Percentiles rank a stretch among this genome's conserved stretches.
Evolutionary conservation across 2,329 filamentous ascomycete genomes (phyloP).

Genomic region (Volutella citrinella): DNA sequence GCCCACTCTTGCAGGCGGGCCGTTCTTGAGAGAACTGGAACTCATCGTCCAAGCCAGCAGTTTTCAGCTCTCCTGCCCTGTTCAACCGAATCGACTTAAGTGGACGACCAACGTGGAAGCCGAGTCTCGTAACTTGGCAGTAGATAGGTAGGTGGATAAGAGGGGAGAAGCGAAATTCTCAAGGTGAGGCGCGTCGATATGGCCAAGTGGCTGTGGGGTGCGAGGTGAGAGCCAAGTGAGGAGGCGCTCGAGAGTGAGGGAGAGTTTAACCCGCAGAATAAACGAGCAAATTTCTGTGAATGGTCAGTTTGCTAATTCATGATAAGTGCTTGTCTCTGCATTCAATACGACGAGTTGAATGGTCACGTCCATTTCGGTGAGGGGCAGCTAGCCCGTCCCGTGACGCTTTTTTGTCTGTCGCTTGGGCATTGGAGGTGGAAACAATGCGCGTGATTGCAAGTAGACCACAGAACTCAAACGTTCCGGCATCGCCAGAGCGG

Average conservation of each 20-base stretch:
- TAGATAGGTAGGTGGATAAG: too few species aligned
- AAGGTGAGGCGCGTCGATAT: too few species aligned
- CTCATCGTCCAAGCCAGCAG: constrained; percentile 55
- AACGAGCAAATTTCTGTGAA: constrained; percentile 19
- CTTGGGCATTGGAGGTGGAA: too few species aligned
- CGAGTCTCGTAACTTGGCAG: too few species aligned
- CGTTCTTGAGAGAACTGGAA: constrained; percentile 47
- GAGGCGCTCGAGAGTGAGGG: constrained; percentile 8
- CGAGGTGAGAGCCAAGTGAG: constrained; percentile 9
- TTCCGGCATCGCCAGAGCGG: too few species aligned
- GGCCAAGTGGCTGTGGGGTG: too few species aligned
- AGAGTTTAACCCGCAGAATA: constrained; percentile 14
- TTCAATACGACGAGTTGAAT: constrained; percentile 11
- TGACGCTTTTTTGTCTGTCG: too few species aligned
- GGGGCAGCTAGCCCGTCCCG: constrained; percentile 14
- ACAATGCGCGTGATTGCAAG: constrained; percentile 11
- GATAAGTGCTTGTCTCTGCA: constrained; percentile 12
- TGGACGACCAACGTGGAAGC: too few species aligned
- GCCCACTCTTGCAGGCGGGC: constrained; percentile 49
- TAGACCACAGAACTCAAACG: constrained; percentile 6
- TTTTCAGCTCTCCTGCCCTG: too few species aligned
- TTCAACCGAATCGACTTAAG: too few species aligned
- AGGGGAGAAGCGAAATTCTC: too few species aligned
- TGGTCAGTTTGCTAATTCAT: constrained; percentile 19
- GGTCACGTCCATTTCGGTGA: constrained; percentile 10